These are phyloP conservation scores for Pinguiococcus pyrenoidosus DNA, from an alignment of 108 stramenopile species.

Conservation along the genomic window DNA sequence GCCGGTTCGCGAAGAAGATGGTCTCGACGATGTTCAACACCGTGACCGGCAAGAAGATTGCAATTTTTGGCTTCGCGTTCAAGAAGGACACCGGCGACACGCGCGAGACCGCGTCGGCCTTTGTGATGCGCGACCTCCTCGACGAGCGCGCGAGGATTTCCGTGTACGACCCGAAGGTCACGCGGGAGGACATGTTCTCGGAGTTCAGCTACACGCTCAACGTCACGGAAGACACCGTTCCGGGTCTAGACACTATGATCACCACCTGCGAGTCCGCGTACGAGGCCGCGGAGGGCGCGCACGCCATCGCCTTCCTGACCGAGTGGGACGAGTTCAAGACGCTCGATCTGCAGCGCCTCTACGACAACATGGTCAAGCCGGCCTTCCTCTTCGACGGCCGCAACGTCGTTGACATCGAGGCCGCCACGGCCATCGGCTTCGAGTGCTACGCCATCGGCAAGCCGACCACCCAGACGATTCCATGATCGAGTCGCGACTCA, in stretches of 20 bases:
- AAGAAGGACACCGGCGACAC: slow-evolving; percentile 96
- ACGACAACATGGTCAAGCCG: slow-evolving; percentile 75
- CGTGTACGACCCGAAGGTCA: slow-evolving; percentile 88
- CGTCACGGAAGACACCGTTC: slow-evolving; percentile 56
- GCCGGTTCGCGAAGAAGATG: slow-evolving; percentile 79
- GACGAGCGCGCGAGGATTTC: slow-evolving; percentile 71
- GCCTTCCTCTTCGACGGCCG: slow-evolving; percentile 90
- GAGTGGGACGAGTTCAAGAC: slow-evolving; percentile 95
- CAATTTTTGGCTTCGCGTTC: slow-evolving; percentile 89
- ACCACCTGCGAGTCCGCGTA: slow-evolving; percentile 60
- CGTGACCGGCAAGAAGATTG: slow-evolving; percentile 88
- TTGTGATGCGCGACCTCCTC: slow-evolving; percentile 72
- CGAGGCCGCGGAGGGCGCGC: slow-evolving; percentile 67
- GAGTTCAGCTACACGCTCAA: slow-evolving; percentile 88
- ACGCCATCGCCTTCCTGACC: slow-evolving; percentile 75
- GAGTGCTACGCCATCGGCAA: slow-evolving; percentile 87
- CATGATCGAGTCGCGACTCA: too few species aligned
- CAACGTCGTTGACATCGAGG: slow-evolving; percentile 64
- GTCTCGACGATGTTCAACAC: slow-evolving; percentile 89
- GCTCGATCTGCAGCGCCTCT: slow-evolving; percentile 59
- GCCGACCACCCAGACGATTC: too few species aligned
- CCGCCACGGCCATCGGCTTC: slow-evolving; percentile 75
- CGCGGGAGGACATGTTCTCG: slow-evolving; percentile 71
- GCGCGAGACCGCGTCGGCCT: slow-evolving; percentile 84
- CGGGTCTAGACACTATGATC: slow-evolving; percentile 48